Conservation (phyloP, 257 asterid genomes). For the Lantana camara region DNA sequence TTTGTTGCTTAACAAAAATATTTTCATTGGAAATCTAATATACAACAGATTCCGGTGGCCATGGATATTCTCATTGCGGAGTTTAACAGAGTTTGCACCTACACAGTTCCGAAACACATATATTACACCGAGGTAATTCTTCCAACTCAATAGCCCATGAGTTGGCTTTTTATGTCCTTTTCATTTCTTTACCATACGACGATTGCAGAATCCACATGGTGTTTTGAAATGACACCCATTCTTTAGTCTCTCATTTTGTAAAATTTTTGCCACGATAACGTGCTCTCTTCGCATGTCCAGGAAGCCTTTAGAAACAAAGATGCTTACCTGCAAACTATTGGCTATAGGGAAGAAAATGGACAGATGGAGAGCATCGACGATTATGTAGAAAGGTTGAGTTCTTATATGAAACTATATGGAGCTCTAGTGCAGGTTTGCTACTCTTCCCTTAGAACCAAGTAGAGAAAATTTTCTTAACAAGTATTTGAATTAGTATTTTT, state of each 20-base stretch:
- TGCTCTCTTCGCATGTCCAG: slow-evolving; percentile 40
- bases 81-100: slow-evolving; percentile 81
- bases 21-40: neutral
- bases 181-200: neutral
- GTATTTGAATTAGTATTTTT: no score
- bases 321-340: slow-evolving; percentile 72
- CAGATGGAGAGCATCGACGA: slow-evolving; percentile 59
- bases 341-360: slow-evolving; percentile 66
- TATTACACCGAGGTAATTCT: slow-evolving; percentile 60
- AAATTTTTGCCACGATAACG: neutral
- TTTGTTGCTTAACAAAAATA: neutral
- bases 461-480: no score
- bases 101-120: slow-evolving; percentile 84
- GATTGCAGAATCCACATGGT: slow-evolving; percentile 2
- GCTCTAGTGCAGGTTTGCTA: slow-evolving; percentile 86
- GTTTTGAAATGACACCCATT: neutral
- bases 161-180: neutral
- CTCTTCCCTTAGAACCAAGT: slow-evolving; percentile 7
- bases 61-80: slow-evolving; percentile 82
- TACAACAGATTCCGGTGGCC: slow-evolving; percentile 65
- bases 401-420: slow-evolving; percentile 81
- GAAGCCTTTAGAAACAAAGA: slow-evolving; percentile 51
- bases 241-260: neutral
- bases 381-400: slow-evolving; percentile 52
- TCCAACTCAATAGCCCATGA: slow-evolving; percentile 19